phyloP scores from a whole-genome alignment of 225 moss, liverwort and hornwort species.

The Pseudoscleropodium purum region DNA sequence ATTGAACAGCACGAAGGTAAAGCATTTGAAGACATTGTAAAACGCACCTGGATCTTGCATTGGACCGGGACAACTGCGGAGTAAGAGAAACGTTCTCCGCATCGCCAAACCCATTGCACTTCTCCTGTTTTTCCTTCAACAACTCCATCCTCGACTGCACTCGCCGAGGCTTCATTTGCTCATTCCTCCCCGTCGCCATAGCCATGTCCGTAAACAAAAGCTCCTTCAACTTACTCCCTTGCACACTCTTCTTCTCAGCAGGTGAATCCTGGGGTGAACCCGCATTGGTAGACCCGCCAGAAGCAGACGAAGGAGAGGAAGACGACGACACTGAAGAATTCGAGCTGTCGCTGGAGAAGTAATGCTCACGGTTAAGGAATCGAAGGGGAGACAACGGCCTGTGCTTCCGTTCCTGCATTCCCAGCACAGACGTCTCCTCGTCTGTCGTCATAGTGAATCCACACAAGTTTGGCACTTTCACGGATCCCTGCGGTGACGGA shows the following conservation, averaged over 20 bases:
- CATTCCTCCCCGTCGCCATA: neutral
- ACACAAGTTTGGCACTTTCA: neutral
- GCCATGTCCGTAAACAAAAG: slow-evolving; percentile 13
- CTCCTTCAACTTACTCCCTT: neutral
- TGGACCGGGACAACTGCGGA: slow-evolving; percentile 13
- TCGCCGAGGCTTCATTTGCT: neutral
- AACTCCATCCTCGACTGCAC: slow-evolving; percentile 3
- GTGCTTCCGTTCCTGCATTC: slow-evolving; percentile 7
- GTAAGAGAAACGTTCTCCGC: neutral
- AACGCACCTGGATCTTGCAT: slow-evolving; percentile 31
- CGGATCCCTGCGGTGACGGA: neutral
- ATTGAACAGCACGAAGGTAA: neutral
- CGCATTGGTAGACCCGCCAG: neutral
- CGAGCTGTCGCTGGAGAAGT: slow-evolving; percentile 4
- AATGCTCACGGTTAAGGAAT: neutral
- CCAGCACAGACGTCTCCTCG: neutral
- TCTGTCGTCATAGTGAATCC: neutral
- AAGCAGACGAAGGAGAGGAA: neutral
- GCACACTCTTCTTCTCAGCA: neutral
- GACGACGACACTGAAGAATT: neutral
- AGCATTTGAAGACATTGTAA: neutral
- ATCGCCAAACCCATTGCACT: neutral
- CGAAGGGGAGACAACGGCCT: slow-evolving; percentile 16
- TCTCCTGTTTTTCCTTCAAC: neutral
- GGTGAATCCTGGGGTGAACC: neutral